Evolutionary conservation across 1,284 basidiomycete species (phyloP), one percentile per base, ranked within the genome.

Genomic region (Trametes sp.): DNA sequence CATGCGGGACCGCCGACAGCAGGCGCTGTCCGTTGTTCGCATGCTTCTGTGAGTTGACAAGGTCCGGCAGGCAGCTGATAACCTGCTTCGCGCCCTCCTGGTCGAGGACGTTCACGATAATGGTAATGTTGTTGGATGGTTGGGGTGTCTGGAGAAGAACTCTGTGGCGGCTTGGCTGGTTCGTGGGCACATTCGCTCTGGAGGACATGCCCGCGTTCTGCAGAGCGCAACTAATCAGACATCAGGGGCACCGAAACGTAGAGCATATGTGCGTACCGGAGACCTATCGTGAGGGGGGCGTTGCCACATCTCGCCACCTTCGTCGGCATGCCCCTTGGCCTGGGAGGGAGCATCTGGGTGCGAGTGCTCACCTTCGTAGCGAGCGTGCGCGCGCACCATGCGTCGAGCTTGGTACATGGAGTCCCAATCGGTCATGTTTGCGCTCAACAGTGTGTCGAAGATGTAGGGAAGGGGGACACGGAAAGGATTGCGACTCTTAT

Each of bases 31-130:
- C 16, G 46, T 31, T 10, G 48, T 41, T 16, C 14, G 38, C 38
- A 3, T 14, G n/a, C 16, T 19, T 16, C 16, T 41, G 29, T 4
- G 48, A 50, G 16, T 29, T 19, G 19, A 50, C 29, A 19, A 50
- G 28, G 48, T 50, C 29, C 16, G 48, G 48, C 29, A 50, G 29
- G 29, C 23, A n/a, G 29, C 33, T 50, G 19, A 50, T 23, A 2
- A 33, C 31, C 29, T 50, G 29, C 19, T 50, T 50, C 1, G 31
- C 48, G 31, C 31, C 48, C 3, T 50, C 48, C 19, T 50, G 21
- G 48, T 33, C 48, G 48, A 50, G 21, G 48, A 50, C 48, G 48
- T 50, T 50, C 19, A 50, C 29, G 14, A 50, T 31, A 7, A 50
- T n/a, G 28, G 48, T 33, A 16, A 50, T 29, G 29, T 33, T 50